phyloP scores from a whole-genome alignment of 164 flowering plant species.

The Sedum album region DNA sequence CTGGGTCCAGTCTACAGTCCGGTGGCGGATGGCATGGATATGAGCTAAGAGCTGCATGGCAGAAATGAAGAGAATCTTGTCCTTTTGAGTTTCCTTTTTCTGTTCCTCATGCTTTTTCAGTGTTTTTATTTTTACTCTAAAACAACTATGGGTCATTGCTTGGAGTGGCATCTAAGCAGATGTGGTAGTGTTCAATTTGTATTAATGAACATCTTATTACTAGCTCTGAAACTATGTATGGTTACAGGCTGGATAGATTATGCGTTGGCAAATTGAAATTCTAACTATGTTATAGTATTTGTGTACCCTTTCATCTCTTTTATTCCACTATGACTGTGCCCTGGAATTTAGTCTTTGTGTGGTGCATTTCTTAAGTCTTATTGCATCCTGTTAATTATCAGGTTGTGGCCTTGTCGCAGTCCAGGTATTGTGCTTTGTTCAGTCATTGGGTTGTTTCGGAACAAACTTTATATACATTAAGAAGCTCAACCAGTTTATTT shows the following conservation, averaged over 20 bases:
- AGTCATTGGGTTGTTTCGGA: slow-evolving; percentile 1
- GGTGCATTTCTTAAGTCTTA: not conserved
- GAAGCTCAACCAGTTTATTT: not conserved
- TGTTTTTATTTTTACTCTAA: not conserved
- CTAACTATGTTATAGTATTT: not conserved
- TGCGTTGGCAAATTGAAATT: not conserved
- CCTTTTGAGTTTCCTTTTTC: slow-evolving; percentile 3
- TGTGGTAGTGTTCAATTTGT: not conserved
- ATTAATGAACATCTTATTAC: slow-evolving; percentile 1
- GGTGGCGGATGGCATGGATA: slow-evolving; percentile 94
- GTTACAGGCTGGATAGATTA: not conserved
- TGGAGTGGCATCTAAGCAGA: not conserved
- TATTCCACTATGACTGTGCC: not conserved
- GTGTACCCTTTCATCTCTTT: not conserved
- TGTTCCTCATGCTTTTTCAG: not conserved
- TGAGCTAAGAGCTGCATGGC: slow-evolving; percentile 38
- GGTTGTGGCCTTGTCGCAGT: not conserved
- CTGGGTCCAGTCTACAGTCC: slow-evolving; percentile 84
- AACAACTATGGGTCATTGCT: not conserved
- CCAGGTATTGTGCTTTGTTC: not conserved
- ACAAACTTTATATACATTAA: not conserved
- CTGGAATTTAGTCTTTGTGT: not conserved
- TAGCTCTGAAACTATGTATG: not conserved
- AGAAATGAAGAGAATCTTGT: slow-evolving; percentile 9
- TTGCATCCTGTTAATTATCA: not conserved